Evolutionary conservation across 768 basidiomycete species (phyloP).

Genomic region (Boletales sp.): DNA sequence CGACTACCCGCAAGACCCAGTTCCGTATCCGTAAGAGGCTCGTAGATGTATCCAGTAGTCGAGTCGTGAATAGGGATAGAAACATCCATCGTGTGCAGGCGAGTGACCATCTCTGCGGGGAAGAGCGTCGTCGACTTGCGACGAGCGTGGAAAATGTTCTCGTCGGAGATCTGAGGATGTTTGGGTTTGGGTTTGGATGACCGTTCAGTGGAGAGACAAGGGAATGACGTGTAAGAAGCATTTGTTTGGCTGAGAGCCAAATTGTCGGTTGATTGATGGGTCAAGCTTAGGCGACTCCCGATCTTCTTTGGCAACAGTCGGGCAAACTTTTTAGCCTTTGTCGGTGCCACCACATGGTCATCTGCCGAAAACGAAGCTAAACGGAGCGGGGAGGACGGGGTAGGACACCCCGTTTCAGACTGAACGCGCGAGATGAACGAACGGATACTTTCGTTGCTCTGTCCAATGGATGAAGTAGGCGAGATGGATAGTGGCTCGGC

Average conservation of each 20-base stretch:
- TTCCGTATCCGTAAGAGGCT: slow-evolving; percentile 29
- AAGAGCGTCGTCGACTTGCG: slow-evolving; percentile 34
- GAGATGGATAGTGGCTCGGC: slow-evolving; percentile 24
- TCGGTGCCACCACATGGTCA: slow-evolving; percentile 13
- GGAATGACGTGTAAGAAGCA: slow-evolving; percentile 26
- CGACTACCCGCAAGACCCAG: slow-evolving; percentile 14
- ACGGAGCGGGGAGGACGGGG: slow-evolving; percentile 27
- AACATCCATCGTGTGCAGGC: slow-evolving; percentile 31
- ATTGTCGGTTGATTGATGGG: slow-evolving; percentile 27
- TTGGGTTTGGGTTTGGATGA: slow-evolving; percentile 24
- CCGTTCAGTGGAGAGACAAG: slow-evolving; percentile 20
- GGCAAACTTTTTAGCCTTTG: slow-evolving; percentile 26
- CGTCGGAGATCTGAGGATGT: slow-evolving; percentile 17
- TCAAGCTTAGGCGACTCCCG: slow-evolving; percentile 26
- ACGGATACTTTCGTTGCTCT: slow-evolving; percentile 26
- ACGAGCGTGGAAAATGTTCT: slow-evolving; percentile 34
- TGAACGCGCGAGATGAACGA: slow-evolving; percentile 19
- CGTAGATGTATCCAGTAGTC: slow-evolving; percentile 23
- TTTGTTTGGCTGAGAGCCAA: slow-evolving; percentile 21
- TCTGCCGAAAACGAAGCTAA: slow-evolving; percentile 25
- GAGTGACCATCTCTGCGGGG: slow-evolving; percentile 24
- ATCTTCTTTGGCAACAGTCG: slow-evolving; percentile 31
- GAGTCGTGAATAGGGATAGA: slow-evolving; percentile 22
- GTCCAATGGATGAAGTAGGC: slow-evolving; percentile 24
- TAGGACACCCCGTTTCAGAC: slow-evolving; percentile 14